Base-by-base conservation (phyloP, 495 filamentous ascomycete species). In the Tuber magnatum region DNA sequence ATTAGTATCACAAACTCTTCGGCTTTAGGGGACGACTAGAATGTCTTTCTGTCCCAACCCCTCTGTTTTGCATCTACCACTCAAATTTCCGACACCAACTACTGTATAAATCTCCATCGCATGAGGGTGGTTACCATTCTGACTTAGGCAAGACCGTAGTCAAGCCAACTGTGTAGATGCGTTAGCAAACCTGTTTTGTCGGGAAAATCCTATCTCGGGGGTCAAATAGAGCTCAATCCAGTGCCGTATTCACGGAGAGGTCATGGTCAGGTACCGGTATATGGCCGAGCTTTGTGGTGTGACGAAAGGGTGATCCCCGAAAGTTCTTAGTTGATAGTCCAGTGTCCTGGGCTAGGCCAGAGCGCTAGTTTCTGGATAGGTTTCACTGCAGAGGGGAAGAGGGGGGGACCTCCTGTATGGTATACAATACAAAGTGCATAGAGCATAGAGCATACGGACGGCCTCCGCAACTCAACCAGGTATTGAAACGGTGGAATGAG, bases 31-130 rank as follows among this genome's bases (percentile, higher is more conserved):
- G 43, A 75, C 10, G 38, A 32, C n/a, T 61, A 73, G 41, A 0
- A 10, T 48, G 10, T 70, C 42, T 74, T 84, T 41, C 83, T 82
- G 51, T 84, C 48, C 84, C 83, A 24, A 84, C 72, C 76, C 84
- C 78, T 24, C 84, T 76, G 39, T 83, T 84, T 76, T 78, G 73
- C 39, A 75, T 24, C 24, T 32, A 71, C 20, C 28, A 42, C 39
- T 44, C 22, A 12, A 18, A 18, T 65, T 12, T 22, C 40, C 44
- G 35, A 22, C 9, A 12, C 22, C 20, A 71, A 10, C n/a, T n/a
- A n/a, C n/a, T n/a, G 0, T 6, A 46, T 35, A 1, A 35, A 9
- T 2, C 56, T 65, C 28, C 35, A 32, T 24, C 56, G 3, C 28
- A 35, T 65, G 10, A 16, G 32, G 7, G 8, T 71, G 28, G 41